Base-by-base conservation (phyloP, 2,329 filamentous ascomycete species). In the Paecilomyces sp. region DNA sequence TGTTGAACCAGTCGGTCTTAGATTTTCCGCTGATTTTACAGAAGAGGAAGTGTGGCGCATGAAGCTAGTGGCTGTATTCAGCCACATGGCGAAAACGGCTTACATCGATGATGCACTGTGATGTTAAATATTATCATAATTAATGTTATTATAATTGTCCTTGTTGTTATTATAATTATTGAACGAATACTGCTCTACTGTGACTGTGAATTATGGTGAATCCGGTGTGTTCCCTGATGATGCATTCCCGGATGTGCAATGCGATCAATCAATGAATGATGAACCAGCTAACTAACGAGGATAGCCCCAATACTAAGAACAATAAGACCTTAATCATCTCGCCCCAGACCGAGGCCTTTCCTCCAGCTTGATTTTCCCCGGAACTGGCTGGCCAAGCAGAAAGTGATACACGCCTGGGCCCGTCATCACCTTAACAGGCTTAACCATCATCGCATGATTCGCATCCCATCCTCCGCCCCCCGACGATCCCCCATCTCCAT, bases 1-100 rank as follows among this genome's bases (percentile, higher is more conserved):
- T 28, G 25, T 4, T 18, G 8, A 47, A 22, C 18, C 15, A 18
- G 15, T 18, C 41, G 41, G 41, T 47, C n/a, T 47, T 15, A 47
- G 41, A 47, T 47, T 47, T 47, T 47, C 41, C 41, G 36, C 36
- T 47, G 36, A 15, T 47, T 47, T n/a, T 47, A 22, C 41, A 8
- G 7, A 9, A 22, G 41, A 60, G 41, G 58, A 50, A 57, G 25
- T 58, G 61, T 64, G 62, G 62, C 62, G 61, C 61, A 63, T 56
- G n/a, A 34, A 22, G n/a, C 34, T 34, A 50, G 28, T 47, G 41
- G 41, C 41, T 47, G 25, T n/a, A 3, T n/a, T 47, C 41, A 47
- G 41, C 41, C 41, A 47, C 41, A 47, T 47, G 41, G 41, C 41
- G 31, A 47, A 47, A 47, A 22, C 2, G 5, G 15, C 41, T 47